Evolutionary conservation across 148 eudicot genomes (phyloP).

Genomic region (Agrostemma githago): DNA sequence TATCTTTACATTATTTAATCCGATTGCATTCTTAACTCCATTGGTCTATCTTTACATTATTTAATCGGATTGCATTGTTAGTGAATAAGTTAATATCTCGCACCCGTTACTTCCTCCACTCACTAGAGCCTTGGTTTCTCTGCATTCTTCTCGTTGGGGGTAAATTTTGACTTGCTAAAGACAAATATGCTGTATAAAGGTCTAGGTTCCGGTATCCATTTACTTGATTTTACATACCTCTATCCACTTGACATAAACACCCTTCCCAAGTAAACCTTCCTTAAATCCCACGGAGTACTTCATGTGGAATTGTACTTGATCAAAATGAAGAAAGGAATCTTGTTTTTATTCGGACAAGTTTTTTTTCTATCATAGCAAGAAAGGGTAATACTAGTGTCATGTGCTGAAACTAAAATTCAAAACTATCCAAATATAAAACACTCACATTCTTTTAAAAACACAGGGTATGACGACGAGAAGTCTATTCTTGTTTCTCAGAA

Average conservation of each 20-base stretch:
- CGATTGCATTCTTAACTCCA: neutral
- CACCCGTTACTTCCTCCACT: neutral
- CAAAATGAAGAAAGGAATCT: neutral
- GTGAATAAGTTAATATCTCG: neutral
- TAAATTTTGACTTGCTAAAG: too few relatives aligned
- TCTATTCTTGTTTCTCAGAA: slow-evolving; percentile 91
- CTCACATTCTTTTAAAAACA: slow-evolving; percentile 15
- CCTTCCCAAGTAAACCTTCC: neutral
- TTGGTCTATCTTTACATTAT: neutral
- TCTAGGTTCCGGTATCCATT: neutral
- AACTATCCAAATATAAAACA: neutral
- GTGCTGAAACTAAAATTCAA: neutral
- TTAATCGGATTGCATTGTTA: neutral
- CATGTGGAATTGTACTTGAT: neutral
- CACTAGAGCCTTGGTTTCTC: neutral
- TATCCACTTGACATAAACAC: neutral
- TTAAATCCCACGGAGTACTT: neutral
- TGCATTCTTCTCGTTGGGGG: neutral
- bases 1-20: neutral
- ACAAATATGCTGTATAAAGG: neutral
- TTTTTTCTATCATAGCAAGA: neutral
- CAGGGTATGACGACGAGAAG: slow-evolving; percentile 95
- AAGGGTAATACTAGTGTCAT: neutral
- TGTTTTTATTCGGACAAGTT: neutral
- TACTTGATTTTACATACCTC: neutral